Conservation (phyloP, 164 flowering plant genomes). For the Magnolia sinica region DNA sequence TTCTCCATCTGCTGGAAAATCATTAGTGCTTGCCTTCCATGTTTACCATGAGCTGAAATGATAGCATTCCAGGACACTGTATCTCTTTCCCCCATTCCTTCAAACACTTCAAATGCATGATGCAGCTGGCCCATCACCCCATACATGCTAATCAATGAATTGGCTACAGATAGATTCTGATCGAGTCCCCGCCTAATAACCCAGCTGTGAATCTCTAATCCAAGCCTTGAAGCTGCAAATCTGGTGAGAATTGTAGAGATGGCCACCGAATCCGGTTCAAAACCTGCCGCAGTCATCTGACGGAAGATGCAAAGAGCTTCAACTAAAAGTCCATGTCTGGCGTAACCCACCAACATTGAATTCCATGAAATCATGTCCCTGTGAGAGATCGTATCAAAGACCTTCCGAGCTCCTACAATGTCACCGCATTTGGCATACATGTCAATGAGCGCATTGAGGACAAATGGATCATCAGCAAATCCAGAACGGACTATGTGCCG, state of each 20-base stretch:
- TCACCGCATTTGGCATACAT: slow-evolving; percentile 95
- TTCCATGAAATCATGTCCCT: slow-evolving; percentile 77
- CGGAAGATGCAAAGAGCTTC: slow-evolving; percentile 51
- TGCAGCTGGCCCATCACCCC: slow-evolving; percentile 33
- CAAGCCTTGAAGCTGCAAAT: slow-evolving; percentile 28
- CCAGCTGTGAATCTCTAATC: slow-evolving; percentile 67
- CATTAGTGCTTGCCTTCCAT: slow-evolving; percentile 32
- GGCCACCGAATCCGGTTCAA: slow-evolving; percentile 58
- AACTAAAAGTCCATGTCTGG: slow-evolving; percentile 48
- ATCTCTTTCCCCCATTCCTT: slow-evolving; percentile 57
- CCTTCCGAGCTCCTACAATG: slow-evolving; percentile 67
- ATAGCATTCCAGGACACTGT: slow-evolving; percentile 83
- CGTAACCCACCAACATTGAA: slow-evolving; percentile 63
- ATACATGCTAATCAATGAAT: slow-evolving; percentile 59
- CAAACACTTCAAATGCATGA: slow-evolving; percentile 45
- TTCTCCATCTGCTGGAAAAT: slow-evolving; percentile 59
- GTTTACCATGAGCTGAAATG: slow-evolving; percentile 49
- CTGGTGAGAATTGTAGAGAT: slow-evolving; percentile 50
- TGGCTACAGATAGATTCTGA: slow-evolving; percentile 47
- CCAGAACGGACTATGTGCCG: slow-evolving; percentile 61
- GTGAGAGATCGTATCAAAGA: slow-evolving; percentile 48
- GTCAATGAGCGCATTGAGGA: slow-evolving; percentile 71
- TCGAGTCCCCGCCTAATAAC: slow-evolving; percentile 50
- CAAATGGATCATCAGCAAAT: slow-evolving; percentile 48
- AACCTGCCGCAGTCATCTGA: slow-evolving; percentile 44